Evolutionary conservation across 2,329 filamentous ascomycete genomes (phyloP).

Genomic region (Apiospora marii): DNA sequence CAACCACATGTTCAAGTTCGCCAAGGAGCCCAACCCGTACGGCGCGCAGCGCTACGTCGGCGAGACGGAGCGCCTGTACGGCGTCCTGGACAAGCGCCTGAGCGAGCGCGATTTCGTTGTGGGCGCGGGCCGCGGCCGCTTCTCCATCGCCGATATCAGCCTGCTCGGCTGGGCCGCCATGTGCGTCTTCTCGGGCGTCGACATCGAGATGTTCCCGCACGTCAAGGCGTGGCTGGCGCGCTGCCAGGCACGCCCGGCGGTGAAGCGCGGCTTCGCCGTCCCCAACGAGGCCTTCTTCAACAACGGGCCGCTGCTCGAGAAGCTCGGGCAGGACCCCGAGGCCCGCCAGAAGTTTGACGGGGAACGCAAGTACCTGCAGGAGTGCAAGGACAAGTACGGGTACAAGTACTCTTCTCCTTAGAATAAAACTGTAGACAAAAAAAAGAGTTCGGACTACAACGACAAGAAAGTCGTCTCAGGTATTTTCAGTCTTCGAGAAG

Average conservation of each 20-base stretch:
- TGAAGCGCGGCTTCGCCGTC: constrained; percentile 70
- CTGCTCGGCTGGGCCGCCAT: constrained; percentile 73
- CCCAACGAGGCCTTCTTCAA: constrained; percentile 53
- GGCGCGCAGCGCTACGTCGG: constrained; percentile 77
- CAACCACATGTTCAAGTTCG: constrained; percentile 75
- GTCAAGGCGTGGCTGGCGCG: constrained; percentile 73
- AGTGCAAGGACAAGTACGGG: constrained; percentile 54
- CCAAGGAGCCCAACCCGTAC: constrained; percentile 75
- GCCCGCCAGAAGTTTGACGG: constrained; percentile 53
- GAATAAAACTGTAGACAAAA: neutral
- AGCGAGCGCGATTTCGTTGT: constrained; percentile 58
- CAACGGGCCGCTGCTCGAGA: constrained; percentile 51
- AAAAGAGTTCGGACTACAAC: neutral
- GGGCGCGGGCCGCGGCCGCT: constrained; percentile 61
- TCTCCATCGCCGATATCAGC: constrained; percentile 76
- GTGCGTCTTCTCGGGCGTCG: constrained; percentile 66
- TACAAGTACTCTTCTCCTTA: constrained; percentile 57
- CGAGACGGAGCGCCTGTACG: constrained; percentile 78
- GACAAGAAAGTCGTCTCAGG: neutral
- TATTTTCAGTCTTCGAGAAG: neutral
- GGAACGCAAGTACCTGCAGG: constrained; percentile 43
- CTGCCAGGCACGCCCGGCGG: constrained; percentile 64
- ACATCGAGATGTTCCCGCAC: constrained; percentile 69
- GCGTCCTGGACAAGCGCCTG: constrained; percentile 74
- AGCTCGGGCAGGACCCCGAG: constrained; percentile 54